Evolutionary conservation across 768 basidiomycete genomes (phyloP).

Genomic region (Vararia minispora): DNA sequence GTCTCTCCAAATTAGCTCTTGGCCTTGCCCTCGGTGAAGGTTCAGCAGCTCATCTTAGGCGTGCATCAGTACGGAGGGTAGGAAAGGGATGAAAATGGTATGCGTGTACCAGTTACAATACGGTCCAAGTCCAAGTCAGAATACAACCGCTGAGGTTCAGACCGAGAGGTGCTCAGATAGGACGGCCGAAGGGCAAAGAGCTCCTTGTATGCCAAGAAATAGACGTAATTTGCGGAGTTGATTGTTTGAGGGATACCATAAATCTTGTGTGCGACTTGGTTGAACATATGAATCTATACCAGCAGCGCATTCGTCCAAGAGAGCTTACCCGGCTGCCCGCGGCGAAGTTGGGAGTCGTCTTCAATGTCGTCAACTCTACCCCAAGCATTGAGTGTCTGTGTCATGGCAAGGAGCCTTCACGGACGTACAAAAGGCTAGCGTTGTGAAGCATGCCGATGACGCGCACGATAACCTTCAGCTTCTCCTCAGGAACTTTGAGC

Average conservation of each 20-base stretch:
- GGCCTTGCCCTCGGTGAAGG: slow-evolving; percentile 89
- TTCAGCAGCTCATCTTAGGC: slow-evolving; percentile 18
- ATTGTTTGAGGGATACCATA: slow-evolving; percentile 96
- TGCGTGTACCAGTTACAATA: slow-evolving; percentile 59
- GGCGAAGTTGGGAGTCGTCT: slow-evolving; percentile 76
- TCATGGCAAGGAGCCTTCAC: background rate
- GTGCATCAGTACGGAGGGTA: background rate
- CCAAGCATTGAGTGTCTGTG: slow-evolving; percentile 1
- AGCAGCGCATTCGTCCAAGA: background rate
- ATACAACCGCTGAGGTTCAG: slow-evolving; percentile 14
- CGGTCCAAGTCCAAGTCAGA: slow-evolving; percentile 43
- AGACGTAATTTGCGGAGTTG: slow-evolving; percentile 95
- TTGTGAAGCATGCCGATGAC: slow-evolving; percentile 93
- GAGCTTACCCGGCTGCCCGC: slow-evolving; percentile 67
- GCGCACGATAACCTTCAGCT: slow-evolving; percentile 60
- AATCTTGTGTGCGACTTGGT: slow-evolving; percentile 81
- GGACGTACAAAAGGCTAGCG: slow-evolving; percentile 74
- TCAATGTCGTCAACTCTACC: slow-evolving; percentile 88
- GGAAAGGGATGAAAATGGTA: background rate
- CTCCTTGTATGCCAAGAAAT: slow-evolving; percentile 88
- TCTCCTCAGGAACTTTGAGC: slow-evolving; percentile 70
- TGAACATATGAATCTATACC: background rate
- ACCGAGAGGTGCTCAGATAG: slow-evolving; percentile 4
- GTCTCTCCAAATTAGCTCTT: slow-evolving; percentile 93
- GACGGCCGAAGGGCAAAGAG: slow-evolving; percentile 45